Base-by-base conservation (phyloP, 2,329 filamentous ascomycete genomes). In the Colletotrichum spaethianum region DNA sequence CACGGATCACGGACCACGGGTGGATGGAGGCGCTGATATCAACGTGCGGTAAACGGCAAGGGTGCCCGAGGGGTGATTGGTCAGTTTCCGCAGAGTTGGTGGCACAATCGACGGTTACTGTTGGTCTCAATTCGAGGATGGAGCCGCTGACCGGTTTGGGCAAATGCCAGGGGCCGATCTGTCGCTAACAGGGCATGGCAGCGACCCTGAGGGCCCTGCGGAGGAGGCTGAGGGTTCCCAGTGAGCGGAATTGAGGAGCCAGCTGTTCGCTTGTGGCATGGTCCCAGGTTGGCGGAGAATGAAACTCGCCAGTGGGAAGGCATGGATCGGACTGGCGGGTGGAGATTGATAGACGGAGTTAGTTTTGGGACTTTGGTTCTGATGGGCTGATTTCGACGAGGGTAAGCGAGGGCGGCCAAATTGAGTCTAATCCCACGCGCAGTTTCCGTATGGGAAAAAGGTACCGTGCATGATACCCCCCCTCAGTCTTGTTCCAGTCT, bases 331-430 rank as follows among this genome's bases (percentile, higher is more conserved):
- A 26, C 26, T 61, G 68, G 70, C 65, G 36, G 60, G 52, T 57
- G 66, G 66, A 63, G 59, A 52, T 63, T 63, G 53, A 28, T 44
- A 9, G 50, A 42, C 56, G 66, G 70, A 50, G 53, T 48, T 44
- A 23, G 42, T 14, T 46, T 56, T 28, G 57, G 69, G 52, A 67
- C 64, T 72, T 64, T 70, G 66, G 65, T 70, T 70, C 44, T 72
- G 59, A 72, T 70, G 65, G 70, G 65, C 66, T 72, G 60, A 72
- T 72, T 20, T 23, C 26, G 70, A 64, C 66, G 44, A 33, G 70
- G 59, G 46, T 72, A 70, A 64, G 70, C 70, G 70, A 72, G 69
- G 9, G 60, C 63, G 60, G 65, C 70, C 70, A 63, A 69, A 69
- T 69, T 69, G 53, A 68, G 69, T 57, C 36, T 38, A 52, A 26